phyloP scores from a whole-genome alignment of 768 basidiomycete species.

The Xanthoconium purpureum region DNA sequence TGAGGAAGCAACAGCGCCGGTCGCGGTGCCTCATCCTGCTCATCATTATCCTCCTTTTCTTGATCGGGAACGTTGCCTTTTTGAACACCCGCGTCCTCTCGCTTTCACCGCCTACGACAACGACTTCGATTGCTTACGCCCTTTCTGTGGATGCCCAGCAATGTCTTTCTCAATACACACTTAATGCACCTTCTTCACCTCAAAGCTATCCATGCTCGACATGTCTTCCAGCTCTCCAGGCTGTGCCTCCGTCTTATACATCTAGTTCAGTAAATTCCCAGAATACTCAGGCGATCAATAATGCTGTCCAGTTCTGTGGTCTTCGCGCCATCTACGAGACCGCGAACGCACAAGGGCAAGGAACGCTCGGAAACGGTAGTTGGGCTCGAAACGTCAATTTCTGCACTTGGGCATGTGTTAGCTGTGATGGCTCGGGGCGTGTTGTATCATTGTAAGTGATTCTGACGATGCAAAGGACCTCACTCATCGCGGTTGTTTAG shows the following conservation, averaged over 20 bases:
- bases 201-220: conserved; percentile 44
- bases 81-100: conserved; percentile 37
- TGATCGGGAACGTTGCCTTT: conserved; percentile 40
- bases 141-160: conserved; percentile 41
- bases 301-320: conserved; percentile 48
- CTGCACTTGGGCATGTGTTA: conserved; percentile 47
- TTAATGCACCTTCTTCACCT: conserved; percentile 44
- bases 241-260: conserved; percentile 35
- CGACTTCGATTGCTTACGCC: conserved; percentile 22
- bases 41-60: conserved; percentile 39
- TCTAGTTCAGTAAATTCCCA: conserved; percentile 31
- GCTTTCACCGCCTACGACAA: conserved; percentile 13
- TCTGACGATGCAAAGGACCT: background rate
- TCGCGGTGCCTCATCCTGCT: conserved; percentile 32
- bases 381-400: conserved; percentile 46
- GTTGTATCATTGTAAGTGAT: conserved; percentile 41
- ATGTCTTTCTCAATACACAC: conserved; percentile 44
- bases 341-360: conserved; percentile 36
- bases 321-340: conserved; percentile 43
- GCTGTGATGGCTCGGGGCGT: conserved; percentile 39
- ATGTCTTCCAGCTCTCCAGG: conserved; percentile 41
- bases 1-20: conserved; percentile 30
- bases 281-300: conserved; percentile 31
- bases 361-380: conserved; percentile 37
- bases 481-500: conserved; percentile 16